Base-by-base conservation (phyloP, 768 basidiomycete genomes). In the Sporobolomyces phaffii region DNA sequence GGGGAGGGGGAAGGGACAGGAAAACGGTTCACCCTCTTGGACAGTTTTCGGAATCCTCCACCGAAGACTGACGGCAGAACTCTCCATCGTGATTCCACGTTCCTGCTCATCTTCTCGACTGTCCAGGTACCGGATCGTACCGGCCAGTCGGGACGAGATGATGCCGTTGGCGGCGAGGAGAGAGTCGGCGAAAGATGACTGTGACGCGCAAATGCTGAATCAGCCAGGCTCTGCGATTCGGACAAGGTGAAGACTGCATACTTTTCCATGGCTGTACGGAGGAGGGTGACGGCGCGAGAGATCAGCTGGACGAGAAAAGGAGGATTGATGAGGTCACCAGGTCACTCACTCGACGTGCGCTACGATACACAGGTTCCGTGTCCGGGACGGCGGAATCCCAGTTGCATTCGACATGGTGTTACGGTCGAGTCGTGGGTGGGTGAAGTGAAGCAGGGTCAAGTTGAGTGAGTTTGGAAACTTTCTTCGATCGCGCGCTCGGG, bases 61-160 rank as follows among this genome's bases (percentile, higher is more conserved):
- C 68, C 85, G 84, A 60, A 97, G 80, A 6, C 89, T 91, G 9
- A 98, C 88, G 0, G 96, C 93, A 77, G 90, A 92, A 70, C 90
- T 91, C 78, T 99, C 93, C 96, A 99, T 98, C 0, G 96, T 98
- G 67, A 99, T 99, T 3, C 96, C 96, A 54, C 96, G 81, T 78
- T 98, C 87, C 74, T 97, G 93, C 75, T 99, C 96, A 74, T 98
- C 96, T 76, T 97, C 92, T 71, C 96, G 82, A 64, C 88, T 90
- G 76, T 99, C 96, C 59, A 98, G 81, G 77, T 94, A 99, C 60
- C 96, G 82, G 78, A 98, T 86, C 77, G 96, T 98, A 14, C 96
- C 96, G 3, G 92, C 94, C 86, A 97, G 89, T 60, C 89, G 81
- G 14, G 86, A 79, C 0, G 94, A 97, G 74, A 99, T 97, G 76